Evolutionary conservation across 495 filamentous ascomycete species (phyloP).

Genomic region (Xanthoparmelia taractica): DNA sequence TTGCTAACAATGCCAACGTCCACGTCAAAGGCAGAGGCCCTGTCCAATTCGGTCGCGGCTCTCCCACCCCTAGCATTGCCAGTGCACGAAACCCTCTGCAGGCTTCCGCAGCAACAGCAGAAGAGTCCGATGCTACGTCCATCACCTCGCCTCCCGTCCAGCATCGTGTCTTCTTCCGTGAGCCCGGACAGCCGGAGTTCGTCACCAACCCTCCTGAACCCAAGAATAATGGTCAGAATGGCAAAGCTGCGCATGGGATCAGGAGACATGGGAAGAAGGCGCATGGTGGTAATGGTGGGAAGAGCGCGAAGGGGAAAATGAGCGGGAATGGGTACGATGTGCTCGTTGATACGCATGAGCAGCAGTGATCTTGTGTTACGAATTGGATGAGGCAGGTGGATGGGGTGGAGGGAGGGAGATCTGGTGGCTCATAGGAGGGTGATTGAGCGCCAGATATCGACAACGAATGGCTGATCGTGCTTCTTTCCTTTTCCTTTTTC

Average conservation of each 20-base stretch:
- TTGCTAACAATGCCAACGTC: not conserved
- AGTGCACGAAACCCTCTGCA: not conserved
- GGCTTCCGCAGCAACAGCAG: not conserved
- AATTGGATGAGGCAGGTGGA: not conserved
- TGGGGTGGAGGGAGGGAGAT: not conserved
- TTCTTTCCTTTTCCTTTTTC: not conserved
- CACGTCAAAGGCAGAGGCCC: not conserved
- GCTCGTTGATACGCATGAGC: not conserved
- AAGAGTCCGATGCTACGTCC: not conserved
- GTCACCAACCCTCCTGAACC: conserved; percentile 9
- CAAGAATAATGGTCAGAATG: not conserved
- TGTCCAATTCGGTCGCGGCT: not conserved
- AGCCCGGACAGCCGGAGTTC: conserved; percentile 18
- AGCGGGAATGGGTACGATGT: not conserved
- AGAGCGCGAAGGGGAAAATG: not conserved
- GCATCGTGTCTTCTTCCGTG: conserved; percentile 20
- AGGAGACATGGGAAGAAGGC: conserved; percentile 5
- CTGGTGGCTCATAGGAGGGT: not conserved
- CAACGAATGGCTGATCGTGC: not conserved
- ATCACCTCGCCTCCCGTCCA: conserved; percentile 2
- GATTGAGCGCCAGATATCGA: not conserved
- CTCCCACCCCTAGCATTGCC: not conserved
- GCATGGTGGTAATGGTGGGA: not conserved
- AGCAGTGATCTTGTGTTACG: not conserved
- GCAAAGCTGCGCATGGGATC: not conserved